phyloP scores from a whole-genome alignment of 805 yeast genomes.

The Maudiozyma barnettii region DNA sequence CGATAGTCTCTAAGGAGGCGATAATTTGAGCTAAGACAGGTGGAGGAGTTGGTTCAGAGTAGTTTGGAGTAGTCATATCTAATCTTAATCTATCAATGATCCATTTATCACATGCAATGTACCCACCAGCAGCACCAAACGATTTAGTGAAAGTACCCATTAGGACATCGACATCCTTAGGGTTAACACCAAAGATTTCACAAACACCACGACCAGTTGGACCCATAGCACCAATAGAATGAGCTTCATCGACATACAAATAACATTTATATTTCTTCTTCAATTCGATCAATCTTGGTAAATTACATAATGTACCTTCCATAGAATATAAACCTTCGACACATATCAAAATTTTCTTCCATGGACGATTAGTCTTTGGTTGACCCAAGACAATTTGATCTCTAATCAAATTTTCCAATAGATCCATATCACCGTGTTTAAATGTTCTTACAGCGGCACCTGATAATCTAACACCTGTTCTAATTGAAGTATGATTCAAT shows the following conservation, averaged over 20 bases:
- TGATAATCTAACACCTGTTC: conserved; percentile 87
- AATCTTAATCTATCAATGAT: conserved; percentile 68
- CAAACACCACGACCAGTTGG: conserved; percentile 90
- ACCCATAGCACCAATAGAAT: conserved; percentile 98
- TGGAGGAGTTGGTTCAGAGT: conserved; percentile 84
- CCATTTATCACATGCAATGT: conserved; percentile 65
- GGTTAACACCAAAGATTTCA: conserved; percentile 78
- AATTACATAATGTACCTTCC: conserved; percentile 85
- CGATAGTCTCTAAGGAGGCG: conserved; percentile 67
- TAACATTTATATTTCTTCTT: conserved; percentile 81
- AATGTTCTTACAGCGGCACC: conserved; percentile 90
- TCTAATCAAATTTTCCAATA: conserved; percentile 64
- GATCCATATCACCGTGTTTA: conserved; percentile 83
- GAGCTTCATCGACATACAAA: conserved; percentile 93
- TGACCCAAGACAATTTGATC: conserved; percentile 90
- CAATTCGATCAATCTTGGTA: conserved; percentile 64
- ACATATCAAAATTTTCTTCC: conserved; percentile 78
- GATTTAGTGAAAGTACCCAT: conserved; percentile 98
- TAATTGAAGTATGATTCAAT: conserved; percentile 88
- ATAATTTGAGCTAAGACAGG: conserved; percentile 84
- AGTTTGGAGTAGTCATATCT: conserved; percentile 59
- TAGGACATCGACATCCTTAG: conserved; percentile 67
- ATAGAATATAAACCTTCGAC: conserved; percentile 89
- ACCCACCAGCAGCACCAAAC: conserved; percentile 98
- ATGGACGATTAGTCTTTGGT: conserved; percentile 91